A percentile compares a stretch with the other conserved stretches of the same genome.
Evolutionary conservation across 192 early-diverging fungal species (phyloP).

Genomic region (Coemansia biformis): DNA sequence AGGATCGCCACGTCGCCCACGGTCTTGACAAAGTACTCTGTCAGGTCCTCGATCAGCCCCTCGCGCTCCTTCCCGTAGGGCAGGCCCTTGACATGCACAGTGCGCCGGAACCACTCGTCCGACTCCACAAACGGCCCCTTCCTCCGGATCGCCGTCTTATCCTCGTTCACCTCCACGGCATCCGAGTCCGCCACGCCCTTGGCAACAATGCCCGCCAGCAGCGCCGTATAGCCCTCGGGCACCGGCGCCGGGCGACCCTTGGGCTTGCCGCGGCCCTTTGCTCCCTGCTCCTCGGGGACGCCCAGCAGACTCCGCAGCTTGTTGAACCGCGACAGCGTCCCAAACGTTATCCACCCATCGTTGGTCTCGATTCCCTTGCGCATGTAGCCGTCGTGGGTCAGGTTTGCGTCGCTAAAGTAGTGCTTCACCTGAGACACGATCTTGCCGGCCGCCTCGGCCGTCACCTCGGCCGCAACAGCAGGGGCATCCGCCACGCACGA

Average conservation of each 20-base stretch:
- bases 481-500: background rate
- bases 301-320: constrained; percentile 42
- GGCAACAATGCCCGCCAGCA: constrained; percentile 21
- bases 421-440: constrained; percentile 45
- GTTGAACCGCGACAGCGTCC: constrained; percentile 40
- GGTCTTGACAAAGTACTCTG: constrained; percentile 15
- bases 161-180: constrained; percentile 34
- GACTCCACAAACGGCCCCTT: constrained; percentile 25
- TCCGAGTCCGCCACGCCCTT: constrained; percentile 14
- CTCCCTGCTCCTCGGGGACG: constrained; percentile 5
- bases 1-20: constrained; percentile 21
- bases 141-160: constrained; percentile 26
- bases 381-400: constrained; percentile 48
- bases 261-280: constrained; percentile 1
- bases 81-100: constrained; percentile 47
- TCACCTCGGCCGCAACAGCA: background rate
- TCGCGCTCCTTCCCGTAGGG: constrained; percentile 27
- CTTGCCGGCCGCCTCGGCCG: constrained; percentile 19
- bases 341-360: constrained; percentile 37
- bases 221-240: constrained; percentile 8
- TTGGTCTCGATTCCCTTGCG: constrained; percentile 24
- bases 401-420: constrained; percentile 49
- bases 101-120: constrained; percentile 39
- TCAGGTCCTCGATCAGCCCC: constrained; percentile 28
- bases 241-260: constrained; percentile 8